A percentile compares a stretch with the other conserved stretches of the same genome.
Evolutionary conservation across 129 eudicot species (phyloP).

Genomic region (Scalesia atractyloides): DNA sequence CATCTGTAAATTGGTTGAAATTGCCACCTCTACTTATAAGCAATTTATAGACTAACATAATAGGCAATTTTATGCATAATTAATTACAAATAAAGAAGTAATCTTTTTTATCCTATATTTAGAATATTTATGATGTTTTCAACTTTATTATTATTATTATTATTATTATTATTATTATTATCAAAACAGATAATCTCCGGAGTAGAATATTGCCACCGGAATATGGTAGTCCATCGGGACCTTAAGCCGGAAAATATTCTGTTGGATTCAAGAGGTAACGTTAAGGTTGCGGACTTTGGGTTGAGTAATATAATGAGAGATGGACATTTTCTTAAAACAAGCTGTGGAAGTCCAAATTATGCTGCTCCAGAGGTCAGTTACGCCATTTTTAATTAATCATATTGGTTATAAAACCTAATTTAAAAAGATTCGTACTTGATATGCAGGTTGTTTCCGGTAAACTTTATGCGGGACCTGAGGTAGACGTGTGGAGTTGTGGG

Average conservation of each 20-base stretch:
- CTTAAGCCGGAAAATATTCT: constrained; percentile 84
- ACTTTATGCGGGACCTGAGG: constrained; percentile 89
- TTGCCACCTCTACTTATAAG: constrained; percentile 9
- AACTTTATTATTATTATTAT: not conserved
- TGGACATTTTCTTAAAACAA: constrained; percentile 84
- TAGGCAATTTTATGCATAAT: not conserved
- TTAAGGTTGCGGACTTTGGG: constrained; percentile 81
- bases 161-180: too few relatives aligned
- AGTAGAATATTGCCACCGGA: constrained; percentile 84
- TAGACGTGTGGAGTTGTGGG: constrained; percentile 94
- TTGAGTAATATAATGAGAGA: constrained; percentile 83
- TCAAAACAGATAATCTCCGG: constrained; percentile 61
- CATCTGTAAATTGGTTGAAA: not conserved
- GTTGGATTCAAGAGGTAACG: constrained; percentile 67
- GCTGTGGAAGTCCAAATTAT: constrained; percentile 93
- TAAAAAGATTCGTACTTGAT: constrained; percentile 2
- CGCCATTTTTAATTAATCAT: constrained; percentile 7
- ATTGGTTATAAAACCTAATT: not conserved
- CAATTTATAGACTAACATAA: constrained; percentile 3
- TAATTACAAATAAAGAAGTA: not conserved
- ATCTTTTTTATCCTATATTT: not conserved
- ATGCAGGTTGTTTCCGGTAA: constrained; percentile 85
- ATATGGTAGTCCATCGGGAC: constrained; percentile 90
- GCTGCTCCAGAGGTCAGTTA: constrained; percentile 86
- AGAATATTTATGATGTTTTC: not conserved